Evolutionary conservation across 2,329 filamentous ascomycete genomes (phyloP), one percentile per base, ranked within the genome.

Genomic region (Knoxdaviesia capensis): DNA sequence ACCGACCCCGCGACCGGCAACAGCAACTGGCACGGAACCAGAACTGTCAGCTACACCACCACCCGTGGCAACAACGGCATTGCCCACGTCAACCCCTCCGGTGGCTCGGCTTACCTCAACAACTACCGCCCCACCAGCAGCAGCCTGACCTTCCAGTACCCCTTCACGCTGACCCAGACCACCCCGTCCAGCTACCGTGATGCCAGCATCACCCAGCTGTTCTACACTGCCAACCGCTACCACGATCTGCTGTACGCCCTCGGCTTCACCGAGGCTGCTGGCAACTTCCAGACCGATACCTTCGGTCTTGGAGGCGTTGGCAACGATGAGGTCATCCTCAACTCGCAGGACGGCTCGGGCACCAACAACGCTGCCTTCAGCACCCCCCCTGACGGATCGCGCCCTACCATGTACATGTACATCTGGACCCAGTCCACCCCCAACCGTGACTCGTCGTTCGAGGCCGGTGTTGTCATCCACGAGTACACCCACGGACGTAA

Each of bases 221-320:
- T 73, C 56, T 77, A 76, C 58, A 73, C 69, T 0, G 59, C 63
- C 33, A 75, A 76, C 58, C 61, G 58, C 33, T 75, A 69, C 54
- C 72, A 76, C 49, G 73, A 77, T 44, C 52, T 77, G 0, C 60
- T 76, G 7, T 67, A 75, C 48, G 51, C 57, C 5, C 63, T 76
- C 0, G 71, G 72, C 5, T 76, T 76, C 54, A 68, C 58, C 34
- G 71, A 76, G 53, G 53, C 48, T 1, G 70, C 72, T 1, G 71
- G 71, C 5, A 77, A 77, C 55, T 77, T 76, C 53, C 63, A 76
- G 54, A 50, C 55, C 41, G 67, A 71, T 57, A 75, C 74, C 58
- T 63, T 68, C 46, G 65, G 62, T 38, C 53, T 59, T 36, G 71
- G 71, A 4, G 72, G 72, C 11, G 37, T 47, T 5, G 69, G 62